phyloP scores from a whole-genome alignment of 345 rosid genomes.

The Trapa incisa region DNA sequence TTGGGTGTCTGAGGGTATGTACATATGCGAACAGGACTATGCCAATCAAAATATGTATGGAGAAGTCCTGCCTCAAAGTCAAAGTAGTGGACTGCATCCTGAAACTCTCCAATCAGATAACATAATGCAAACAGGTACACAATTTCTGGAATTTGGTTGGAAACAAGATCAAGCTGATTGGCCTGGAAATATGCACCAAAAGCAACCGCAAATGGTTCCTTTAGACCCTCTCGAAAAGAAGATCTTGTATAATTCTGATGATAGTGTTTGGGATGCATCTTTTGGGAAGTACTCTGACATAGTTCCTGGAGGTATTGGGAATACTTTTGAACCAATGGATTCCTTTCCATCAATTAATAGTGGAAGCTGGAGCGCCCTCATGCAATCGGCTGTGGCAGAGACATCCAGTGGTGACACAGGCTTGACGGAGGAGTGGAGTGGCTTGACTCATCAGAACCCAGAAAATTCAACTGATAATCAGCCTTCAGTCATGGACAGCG shows the following conservation, averaged over 20 bases:
- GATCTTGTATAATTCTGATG: slow-evolving; percentile 62
- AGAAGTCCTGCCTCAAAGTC: slow-evolving; percentile 24
- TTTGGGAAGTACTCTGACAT: slow-evolving; percentile 25
- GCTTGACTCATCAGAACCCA: slow-evolving; percentile 41
- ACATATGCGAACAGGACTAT: slow-evolving; percentile 27
- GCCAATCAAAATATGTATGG: slow-evolving; percentile 26
- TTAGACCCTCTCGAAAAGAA: slow-evolving; percentile 79
- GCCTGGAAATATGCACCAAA: slow-evolving; percentile 27
- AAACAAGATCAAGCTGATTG: slow-evolving; percentile 35
- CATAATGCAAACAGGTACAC: slow-evolving; percentile 17
- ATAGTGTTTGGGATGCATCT: slow-evolving; percentile 38
- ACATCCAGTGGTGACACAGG: slow-evolving; percentile 59
- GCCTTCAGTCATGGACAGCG: slow-evolving; percentile 28
- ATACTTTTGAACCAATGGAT: slow-evolving; percentile 25
- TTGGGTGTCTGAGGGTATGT: slow-evolving; percentile 22
- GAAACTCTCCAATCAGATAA: slow-evolving; percentile 22
- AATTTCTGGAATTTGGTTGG: slow-evolving; percentile 20
- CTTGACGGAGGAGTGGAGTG: slow-evolving; percentile 64
- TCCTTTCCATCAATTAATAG: slow-evolving; percentile 43
- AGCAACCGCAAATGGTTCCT: slow-evolving; percentile 35
- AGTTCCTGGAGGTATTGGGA: slow-evolving; percentile 36
- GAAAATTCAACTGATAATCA: slow-evolving; percentile 39
- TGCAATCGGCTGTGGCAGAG: slow-evolving; percentile 90
- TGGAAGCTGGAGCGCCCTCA: slow-evolving; percentile 96
- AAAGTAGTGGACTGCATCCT: slow-evolving; percentile 18